These are phyloP conservation scores for Volvariella surrecta DNA, from an alignment of 1,284 basidiomycete species.

Conservation along the genomic window DNA sequence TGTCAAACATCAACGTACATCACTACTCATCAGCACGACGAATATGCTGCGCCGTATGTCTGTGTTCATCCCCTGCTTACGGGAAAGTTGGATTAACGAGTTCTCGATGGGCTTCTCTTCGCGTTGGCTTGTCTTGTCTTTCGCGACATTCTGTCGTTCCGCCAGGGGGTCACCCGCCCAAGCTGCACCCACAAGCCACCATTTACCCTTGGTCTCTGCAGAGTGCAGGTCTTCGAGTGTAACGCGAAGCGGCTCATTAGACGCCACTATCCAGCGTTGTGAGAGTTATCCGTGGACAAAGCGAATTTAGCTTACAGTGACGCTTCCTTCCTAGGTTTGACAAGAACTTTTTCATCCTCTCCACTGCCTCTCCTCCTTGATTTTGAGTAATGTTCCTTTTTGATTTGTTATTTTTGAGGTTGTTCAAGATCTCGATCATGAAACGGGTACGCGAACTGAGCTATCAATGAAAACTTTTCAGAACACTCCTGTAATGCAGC, in stretches of 20 bases:
- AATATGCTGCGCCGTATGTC: slow-evolving; percentile 90
- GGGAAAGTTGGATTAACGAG: slow-evolving; percentile 68
- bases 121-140: slow-evolving; percentile 14
- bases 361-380: slow-evolving; percentile 66
- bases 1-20: slow-evolving; percentile 43
- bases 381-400: slow-evolving; percentile 56
- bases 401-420: slow-evolving; percentile 86
- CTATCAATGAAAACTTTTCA: background rate
- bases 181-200: slow-evolving; percentile 98
- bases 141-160: slow-evolving; percentile 42
- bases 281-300: background rate
- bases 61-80: slow-evolving; percentile 98
- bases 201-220: slow-evolving; percentile 87
- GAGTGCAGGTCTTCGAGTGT: slow-evolving; percentile 80
- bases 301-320: slow-evolving; percentile 41
- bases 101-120: slow-evolving; percentile 17
- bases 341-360: slow-evolving; percentile 82
- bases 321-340: slow-evolving; percentile 67
- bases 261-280: slow-evolving; percentile 50
- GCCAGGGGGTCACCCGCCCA: slow-evolving; percentile 91
- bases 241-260: slow-evolving; percentile 80
- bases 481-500: slow-evolving; percentile 8
- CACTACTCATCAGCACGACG: slow-evolving; percentile 88
- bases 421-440: slow-evolving; percentile 87
- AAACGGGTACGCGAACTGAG: slow-evolving; percentile 77